A percentile compares a stretch with the other conserved stretches of the same genome.
Evolutionary conservation across 768 basidiomycete species (phyloP).

Genomic region (Russula griseocarnosa): DNA sequence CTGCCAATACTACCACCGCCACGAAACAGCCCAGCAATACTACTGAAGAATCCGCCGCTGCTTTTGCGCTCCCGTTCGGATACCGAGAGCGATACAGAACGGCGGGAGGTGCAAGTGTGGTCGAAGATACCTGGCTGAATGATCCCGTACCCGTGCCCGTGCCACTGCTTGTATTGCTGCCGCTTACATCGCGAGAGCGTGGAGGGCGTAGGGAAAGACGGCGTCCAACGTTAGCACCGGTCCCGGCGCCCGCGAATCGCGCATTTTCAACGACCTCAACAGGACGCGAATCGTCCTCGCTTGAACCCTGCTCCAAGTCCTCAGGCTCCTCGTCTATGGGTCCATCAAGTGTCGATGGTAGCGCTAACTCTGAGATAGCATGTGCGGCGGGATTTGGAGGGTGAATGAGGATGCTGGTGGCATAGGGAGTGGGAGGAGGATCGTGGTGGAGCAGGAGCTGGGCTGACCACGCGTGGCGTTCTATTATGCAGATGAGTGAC

Average conservation of each 20-base stretch:
- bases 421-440: conserved; percentile 25
- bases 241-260: conserved; percentile 9
- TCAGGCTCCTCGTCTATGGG: conserved; percentile 29
- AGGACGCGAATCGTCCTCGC: conserved; percentile 24
- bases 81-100: not conserved
- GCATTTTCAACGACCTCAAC: conserved; percentile 26
- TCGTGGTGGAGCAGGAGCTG: conserved; percentile 26
- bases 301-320: conserved; percentile 18
- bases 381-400: conserved; percentile 49
- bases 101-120: conserved; percentile 9
- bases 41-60: conserved; percentile 24
- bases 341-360: conserved; percentile 35
- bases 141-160: conserved; percentile 26
- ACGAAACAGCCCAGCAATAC: conserved; percentile 25
- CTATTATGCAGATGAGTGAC: not conserved
- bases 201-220: conserved; percentile 6
- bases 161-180: conserved; percentile 22
- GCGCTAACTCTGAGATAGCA: conserved; percentile 41
- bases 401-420: conserved; percentile 26
- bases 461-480: conserved; percentile 10
- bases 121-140: conserved; percentile 21
- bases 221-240: not conserved
- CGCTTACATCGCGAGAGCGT: conserved; percentile 11
- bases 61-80: conserved; percentile 20
- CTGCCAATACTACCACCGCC: not conserved